Base-by-base conservation (phyloP, 108 stramenopile species). In the Cyclotella cryptica region DNA sequence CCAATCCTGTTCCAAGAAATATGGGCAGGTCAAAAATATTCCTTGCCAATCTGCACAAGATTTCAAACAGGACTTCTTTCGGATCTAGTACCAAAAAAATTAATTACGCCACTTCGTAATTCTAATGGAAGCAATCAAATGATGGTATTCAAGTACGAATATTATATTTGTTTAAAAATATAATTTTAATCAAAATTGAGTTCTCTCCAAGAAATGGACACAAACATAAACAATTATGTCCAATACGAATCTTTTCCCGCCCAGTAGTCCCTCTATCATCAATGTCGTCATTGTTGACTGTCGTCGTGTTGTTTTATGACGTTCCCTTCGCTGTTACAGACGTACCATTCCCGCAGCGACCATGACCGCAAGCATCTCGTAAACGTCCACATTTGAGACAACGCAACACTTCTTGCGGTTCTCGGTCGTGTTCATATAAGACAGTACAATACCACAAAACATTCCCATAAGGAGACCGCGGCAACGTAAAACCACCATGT, bases 401-500 rank as follows among this genome's bases (percentile, higher is more conserved):
- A 10, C 45, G 45, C 45, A 10, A 45, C 45, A 45, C 10, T 12
- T 55, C 54, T 60, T 60, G 30, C 39, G 6, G 29, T 42, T 62
- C 35, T 12, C 15, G 15, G 9, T 62, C 7, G n/a, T 58, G 2
- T 24, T 5, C 26, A 24, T 58, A 58, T 27, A 1, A 63, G 13
- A 10, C 29, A 29, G 13, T n/a, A n/a, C n/a, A n/a, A n/a, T n/a
- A n/a, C n/a, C n/a, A n/a, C n/a, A 19, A 17, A 3, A 51, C 49
- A 17, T 51, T 19, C 19, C n/a, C 19, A 8, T 1, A 17, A 19
- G 19, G 8, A 51, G 49, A 51, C 49, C 8, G 19, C 49, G 19
- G 17, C 49, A 51, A n/a, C n/a, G 17, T 4, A 58, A 26, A 22
- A 42, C 18, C 35, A 82, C 42, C 42, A 62, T 82, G 65, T 66